These are phyloP conservation scores for Alnus glutinosa DNA, from an alignment of 306 rosid genomes.

Conservation along the genomic window DNA sequence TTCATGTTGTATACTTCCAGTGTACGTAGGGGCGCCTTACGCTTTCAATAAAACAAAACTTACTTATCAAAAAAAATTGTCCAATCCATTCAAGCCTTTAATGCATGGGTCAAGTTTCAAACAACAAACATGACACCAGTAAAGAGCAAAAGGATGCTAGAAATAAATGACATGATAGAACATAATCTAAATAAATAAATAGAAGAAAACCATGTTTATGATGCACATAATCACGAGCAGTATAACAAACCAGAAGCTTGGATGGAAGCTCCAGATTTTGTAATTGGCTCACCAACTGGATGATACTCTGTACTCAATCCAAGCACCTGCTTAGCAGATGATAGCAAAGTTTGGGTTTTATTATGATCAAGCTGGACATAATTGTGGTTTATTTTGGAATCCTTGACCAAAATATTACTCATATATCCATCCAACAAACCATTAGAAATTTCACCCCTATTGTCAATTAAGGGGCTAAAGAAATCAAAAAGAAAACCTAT, in stretches of 20 bases:
- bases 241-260: constrained; percentile 84
- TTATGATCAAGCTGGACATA: constrained; percentile 20
- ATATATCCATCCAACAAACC: constrained; percentile 24
- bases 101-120: background rate
- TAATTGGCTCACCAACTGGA: constrained; percentile 72
- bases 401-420: constrained; percentile 7
- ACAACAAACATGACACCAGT: background rate
- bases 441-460: constrained; percentile 25
- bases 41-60: too few species aligned
- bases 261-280: constrained; percentile 71
- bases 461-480: constrained; percentile 54
- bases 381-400: constrained; percentile 31
- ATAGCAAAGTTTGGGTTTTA: constrained; percentile 40
- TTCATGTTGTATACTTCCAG: too few species aligned
- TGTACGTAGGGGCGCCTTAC: too few species aligned
- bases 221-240: background rate
- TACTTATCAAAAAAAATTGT: background rate
- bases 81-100: background rate
- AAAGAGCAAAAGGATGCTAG: background rate
- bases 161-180: background rate
- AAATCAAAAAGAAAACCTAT: constrained; percentile 74
- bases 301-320: constrained; percentile 44
- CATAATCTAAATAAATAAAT: background rate
- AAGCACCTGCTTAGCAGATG: constrained; percentile 68
- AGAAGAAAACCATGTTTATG: background rate